phyloP scores from a whole-genome alignment of 148 eudicot genomes.

The Agrostemma githago region DNA sequence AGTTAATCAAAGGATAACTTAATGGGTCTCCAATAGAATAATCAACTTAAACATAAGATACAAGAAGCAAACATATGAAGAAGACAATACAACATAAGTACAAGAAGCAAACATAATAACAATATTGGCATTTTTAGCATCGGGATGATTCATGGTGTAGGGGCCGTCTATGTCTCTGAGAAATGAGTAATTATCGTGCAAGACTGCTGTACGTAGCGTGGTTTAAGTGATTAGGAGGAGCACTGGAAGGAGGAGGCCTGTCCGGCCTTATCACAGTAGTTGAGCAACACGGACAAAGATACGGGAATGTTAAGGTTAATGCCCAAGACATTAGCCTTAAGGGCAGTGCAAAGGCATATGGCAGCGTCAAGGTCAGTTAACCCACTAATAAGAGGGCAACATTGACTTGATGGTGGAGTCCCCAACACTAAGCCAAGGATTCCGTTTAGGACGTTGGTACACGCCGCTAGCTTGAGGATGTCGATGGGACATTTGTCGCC shows the following conservation, averaged over 20 bases:
- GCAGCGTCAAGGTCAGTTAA: slow-evolving; percentile 55
- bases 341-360: slow-evolving; percentile 61
- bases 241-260: slow-evolving; percentile 37
- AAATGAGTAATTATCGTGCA: too few species aligned
- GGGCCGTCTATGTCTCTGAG: too few species aligned
- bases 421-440: slow-evolving; percentile 36
- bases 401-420: slow-evolving; percentile 39
- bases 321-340: slow-evolving; percentile 49
- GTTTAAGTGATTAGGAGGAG: slow-evolving; percentile 26
- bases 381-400: slow-evolving; percentile 47
- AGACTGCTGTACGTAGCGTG: background rate
- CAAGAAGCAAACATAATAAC: background rate
- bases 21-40: background rate
- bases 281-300: slow-evolving; percentile 41
- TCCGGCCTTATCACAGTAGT: slow-evolving; percentile 31
- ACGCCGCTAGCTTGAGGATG: slow-evolving; percentile 29
- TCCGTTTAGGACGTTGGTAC: slow-evolving; percentile 39
- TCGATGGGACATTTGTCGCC: slow-evolving; percentile 21
- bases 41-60: background rate
- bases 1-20: background rate
- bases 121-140: too few species aligned
- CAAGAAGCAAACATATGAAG: background rate
- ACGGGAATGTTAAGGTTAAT: slow-evolving; percentile 40
- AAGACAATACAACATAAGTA: too few species aligned
- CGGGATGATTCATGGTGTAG: too few species aligned